phyloP scores from a whole-genome alignment of 129 eudicot genomes.

The Flaveria robusta region DNA sequence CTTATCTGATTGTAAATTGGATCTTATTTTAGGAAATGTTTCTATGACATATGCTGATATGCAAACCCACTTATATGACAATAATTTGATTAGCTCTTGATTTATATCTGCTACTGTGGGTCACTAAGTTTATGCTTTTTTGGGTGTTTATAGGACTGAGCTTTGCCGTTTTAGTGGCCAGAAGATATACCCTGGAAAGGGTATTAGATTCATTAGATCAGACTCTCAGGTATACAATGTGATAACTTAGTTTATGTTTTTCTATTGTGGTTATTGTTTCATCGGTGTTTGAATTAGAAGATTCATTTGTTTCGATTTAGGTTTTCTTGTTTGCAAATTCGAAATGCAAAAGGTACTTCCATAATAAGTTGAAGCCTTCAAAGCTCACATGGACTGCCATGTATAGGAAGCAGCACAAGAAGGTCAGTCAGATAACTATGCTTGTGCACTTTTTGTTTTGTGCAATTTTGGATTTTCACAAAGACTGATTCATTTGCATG shows the following conservation, averaged over 20 bases:
- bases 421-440: conserved; percentile 26
- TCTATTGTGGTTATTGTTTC: background rate
- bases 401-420: conserved; percentile 58
- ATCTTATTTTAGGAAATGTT: background rate
- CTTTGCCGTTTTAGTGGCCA: conserved; percentile 82
- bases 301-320: conserved; percentile 17
- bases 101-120: background rate
- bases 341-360: conserved; percentile 60
- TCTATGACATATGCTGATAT: background rate
- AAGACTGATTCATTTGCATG: background rate
- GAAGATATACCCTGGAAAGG: conserved; percentile 82
- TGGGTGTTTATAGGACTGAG: conserved; percentile 53
- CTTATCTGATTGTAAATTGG: background rate
- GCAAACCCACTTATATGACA: background rate
- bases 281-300: background rate
- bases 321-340: conserved; percentile 51
- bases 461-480: background rate
- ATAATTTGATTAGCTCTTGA: background rate
- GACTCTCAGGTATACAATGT: conserved; percentile 60
- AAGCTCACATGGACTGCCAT: conserved; percentile 61
- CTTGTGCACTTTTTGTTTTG: background rate
- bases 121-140: background rate
- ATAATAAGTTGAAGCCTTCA: conserved; percentile 51
- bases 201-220: conserved; percentile 70
- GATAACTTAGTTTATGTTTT: background rate